These are phyloP conservation scores for Penicillium sclerotigenum DNA, from an alignment of 2,329 filamentous ascomycete species.

Conservation along the genomic window DNA sequence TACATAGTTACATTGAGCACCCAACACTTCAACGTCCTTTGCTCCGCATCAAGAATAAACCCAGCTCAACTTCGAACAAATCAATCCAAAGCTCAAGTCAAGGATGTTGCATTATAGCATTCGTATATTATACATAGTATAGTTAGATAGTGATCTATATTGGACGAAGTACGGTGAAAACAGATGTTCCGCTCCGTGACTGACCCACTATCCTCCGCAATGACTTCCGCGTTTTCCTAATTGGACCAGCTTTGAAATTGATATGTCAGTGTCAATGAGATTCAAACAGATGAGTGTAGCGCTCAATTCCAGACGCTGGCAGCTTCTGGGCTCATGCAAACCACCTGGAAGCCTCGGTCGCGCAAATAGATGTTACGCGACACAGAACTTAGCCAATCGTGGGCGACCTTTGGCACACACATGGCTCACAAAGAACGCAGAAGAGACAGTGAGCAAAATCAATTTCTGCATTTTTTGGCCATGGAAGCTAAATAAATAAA, in stretches of 20 bases:
- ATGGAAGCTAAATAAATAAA: conserved; percentile 14
- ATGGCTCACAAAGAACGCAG: conserved; percentile 34
- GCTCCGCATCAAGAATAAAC: neutral
- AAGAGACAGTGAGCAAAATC: conserved; percentile 26
- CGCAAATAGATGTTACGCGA: conserved; percentile 17
- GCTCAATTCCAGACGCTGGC: conserved; percentile 7
- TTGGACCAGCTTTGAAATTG: neutral
- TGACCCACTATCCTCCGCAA: conserved; percentile 9
- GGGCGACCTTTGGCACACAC: conserved; percentile 27
- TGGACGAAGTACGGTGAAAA: neutral
- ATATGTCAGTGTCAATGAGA: conserved; percentile 25
- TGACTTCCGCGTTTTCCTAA: conserved; percentile 13
- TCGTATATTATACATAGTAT: neutral
- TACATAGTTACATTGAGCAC: neutral
- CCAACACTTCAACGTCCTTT: neutral
- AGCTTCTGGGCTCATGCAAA: conserved; percentile 6
- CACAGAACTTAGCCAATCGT: conserved; percentile 9
- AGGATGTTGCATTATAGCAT: neutral
- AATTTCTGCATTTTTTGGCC: neutral
- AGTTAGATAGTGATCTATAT: neutral
- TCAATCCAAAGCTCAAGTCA: neutral
- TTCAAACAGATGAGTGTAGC: conserved; percentile 20
- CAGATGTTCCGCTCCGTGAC: conserved; percentile 10
- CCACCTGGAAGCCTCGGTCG: neutral
- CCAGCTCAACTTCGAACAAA: neutral